These are phyloP conservation scores for Parastagonospora nodorum DNA, from an alignment of 2,329 filamentous ascomycete species.

Conservation along the genomic window DNA sequence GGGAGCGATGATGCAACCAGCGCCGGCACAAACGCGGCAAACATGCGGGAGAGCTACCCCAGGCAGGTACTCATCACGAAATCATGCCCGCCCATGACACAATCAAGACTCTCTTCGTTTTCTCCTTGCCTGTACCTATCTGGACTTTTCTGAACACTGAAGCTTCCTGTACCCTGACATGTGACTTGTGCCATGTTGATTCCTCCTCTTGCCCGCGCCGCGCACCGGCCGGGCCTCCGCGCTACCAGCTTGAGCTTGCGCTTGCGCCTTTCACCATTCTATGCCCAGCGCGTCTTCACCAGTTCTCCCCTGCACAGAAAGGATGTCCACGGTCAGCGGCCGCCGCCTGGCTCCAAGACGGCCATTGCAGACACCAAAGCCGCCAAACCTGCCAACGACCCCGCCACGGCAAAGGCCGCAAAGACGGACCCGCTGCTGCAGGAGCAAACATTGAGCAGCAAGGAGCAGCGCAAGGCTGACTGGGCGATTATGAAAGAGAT, in stretches of 20 bases:
- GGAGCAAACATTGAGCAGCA: slow-evolving; percentile 68
- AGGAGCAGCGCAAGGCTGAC: slow-evolving; percentile 93
- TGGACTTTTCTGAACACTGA: no score
- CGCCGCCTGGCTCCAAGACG: slow-evolving; percentile 29
- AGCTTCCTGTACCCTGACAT: slow-evolving; percentile 18
- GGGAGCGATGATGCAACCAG: slow-evolving; percentile 4
- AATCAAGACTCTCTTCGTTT: slow-evolving; percentile 1
- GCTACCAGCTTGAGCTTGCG: slow-evolving; percentile 21
- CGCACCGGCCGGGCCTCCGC: slow-evolving; percentile 33
- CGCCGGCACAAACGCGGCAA: slow-evolving; percentile 14
- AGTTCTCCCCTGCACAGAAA: slow-evolving; percentile 51
- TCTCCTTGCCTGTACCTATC: neutral
- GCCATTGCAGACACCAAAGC: slow-evolving; percentile 19
- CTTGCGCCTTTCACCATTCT: slow-evolving; percentile 20
- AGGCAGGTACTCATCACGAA: slow-evolving; percentile 4
- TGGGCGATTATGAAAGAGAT: slow-evolving; percentile 99
- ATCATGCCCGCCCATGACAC: no score
- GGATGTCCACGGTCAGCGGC: slow-evolving; percentile 46
- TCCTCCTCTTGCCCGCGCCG: slow-evolving; percentile 42
- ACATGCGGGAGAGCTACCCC: slow-evolving; percentile 11
- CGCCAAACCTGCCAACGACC: slow-evolving; percentile 24
- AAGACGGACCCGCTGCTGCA: slow-evolving; percentile 57
- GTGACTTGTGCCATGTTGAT: slow-evolving; percentile 40
- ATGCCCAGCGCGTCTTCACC: slow-evolving; percentile 49
- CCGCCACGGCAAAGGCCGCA: slow-evolving; percentile 25